phyloP scores from a whole-genome alignment of 768 basidiomycete species.

The Mycena sanguinolenta region DNA sequence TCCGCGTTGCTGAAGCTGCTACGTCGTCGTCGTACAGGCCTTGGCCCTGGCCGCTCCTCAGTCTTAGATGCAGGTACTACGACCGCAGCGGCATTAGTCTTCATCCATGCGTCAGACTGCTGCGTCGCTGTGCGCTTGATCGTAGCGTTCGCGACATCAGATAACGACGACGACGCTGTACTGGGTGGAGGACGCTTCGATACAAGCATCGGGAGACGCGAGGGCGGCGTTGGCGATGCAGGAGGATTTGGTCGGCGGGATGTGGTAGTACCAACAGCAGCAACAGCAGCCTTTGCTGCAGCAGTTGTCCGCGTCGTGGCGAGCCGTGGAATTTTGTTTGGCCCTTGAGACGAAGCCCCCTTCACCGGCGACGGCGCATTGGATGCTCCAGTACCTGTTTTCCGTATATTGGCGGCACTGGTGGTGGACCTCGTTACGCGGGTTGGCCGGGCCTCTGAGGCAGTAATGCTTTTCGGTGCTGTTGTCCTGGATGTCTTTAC shows the following conservation, averaged over 20 bases:
- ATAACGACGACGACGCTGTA: constrained; percentile 58
- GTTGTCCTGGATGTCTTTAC: constrained; percentile 55
- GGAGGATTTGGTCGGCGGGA: constrained; percentile 55
- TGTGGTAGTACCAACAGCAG: constrained; percentile 51
- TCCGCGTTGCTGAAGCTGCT: constrained; percentile 93
- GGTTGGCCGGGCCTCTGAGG: constrained; percentile 80
- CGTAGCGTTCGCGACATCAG: constrained; percentile 61
- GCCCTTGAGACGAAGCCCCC: constrained; percentile 56
- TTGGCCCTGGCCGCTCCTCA: constrained; percentile 79
- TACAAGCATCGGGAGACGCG: constrained; percentile 81
- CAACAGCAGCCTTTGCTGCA: constrained; percentile 58
- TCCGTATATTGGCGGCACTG: constrained; percentile 66
- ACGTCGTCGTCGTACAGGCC: constrained; percentile 79
- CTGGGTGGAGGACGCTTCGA: constrained; percentile 65
- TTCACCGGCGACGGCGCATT: constrained; percentile 55
- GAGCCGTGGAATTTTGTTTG: constrained; percentile 80
- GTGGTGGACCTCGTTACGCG: constrained; percentile 82
- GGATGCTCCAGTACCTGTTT: constrained; percentile 56
- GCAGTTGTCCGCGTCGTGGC: constrained; percentile 65
- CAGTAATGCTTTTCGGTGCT: constrained; percentile 62
- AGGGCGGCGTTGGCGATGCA: constrained; percentile 75
- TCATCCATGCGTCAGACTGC: constrained; percentile 80
- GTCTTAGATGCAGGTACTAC: constrained; percentile 81
- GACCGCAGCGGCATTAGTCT: constrained; percentile 74
- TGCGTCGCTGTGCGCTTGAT: constrained; percentile 53